These are phyloP conservation scores for Sporisorium graminicola DNA, from an alignment of 1,284 basidiomycete genomes.

Conservation along the genomic window DNA sequence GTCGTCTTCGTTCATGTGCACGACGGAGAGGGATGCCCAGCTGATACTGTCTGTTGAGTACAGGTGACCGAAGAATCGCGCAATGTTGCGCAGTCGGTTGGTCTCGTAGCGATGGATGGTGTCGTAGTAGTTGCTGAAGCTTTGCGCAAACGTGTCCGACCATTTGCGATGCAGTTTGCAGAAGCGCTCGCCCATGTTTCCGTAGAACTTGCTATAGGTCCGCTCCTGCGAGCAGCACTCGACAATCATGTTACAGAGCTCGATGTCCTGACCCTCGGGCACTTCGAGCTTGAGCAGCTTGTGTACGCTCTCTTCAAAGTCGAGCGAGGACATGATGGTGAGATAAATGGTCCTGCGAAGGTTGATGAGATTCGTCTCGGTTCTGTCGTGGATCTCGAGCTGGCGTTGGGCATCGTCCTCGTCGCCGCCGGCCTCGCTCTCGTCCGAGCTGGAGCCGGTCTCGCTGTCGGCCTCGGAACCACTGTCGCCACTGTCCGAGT, in stretches of 20 bases:
- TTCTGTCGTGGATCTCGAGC: conserved; percentile 89
- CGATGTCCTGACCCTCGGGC: conserved; percentile 92
- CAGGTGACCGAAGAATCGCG: conserved; percentile 93
- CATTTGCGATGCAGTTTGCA: conserved; percentile 94
- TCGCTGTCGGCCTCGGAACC: conserved; percentile 46
- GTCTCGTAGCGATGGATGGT: conserved; percentile 99
- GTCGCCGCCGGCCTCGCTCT: conserved; percentile 76
- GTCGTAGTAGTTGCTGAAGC: conserved; percentile 90
- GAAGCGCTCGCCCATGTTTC: conserved; percentile 94
- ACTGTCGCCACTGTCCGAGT: conserved; percentile 48
- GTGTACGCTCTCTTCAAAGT: conserved; percentile 98
- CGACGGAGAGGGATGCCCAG: conserved; percentile 85
- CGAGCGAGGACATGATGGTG: conserved; percentile 83
- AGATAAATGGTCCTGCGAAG: conserved; percentile 93
- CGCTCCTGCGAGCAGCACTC: conserved; percentile 99
- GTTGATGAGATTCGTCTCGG: conserved; percentile 95
- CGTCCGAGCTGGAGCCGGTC: conserved; percentile 69
- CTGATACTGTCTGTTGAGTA: conserved; percentile 82
- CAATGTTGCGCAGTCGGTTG: conserved; percentile 95
- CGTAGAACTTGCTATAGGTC: conserved; percentile 95
- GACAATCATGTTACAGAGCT: conserved; percentile 97
- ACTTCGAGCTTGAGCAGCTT: conserved; percentile 95
- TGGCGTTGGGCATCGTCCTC: conserved; percentile 70
- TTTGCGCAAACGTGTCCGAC: conserved; percentile 88
- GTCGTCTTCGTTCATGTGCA: conserved; percentile 97